A percentile compares a stretch with the other conserved stretches of the same genome.
Evolutionary conservation across 2,329 filamentous ascomycete genomes (phyloP).

Genomic region (Phialophora expanda): DNA sequence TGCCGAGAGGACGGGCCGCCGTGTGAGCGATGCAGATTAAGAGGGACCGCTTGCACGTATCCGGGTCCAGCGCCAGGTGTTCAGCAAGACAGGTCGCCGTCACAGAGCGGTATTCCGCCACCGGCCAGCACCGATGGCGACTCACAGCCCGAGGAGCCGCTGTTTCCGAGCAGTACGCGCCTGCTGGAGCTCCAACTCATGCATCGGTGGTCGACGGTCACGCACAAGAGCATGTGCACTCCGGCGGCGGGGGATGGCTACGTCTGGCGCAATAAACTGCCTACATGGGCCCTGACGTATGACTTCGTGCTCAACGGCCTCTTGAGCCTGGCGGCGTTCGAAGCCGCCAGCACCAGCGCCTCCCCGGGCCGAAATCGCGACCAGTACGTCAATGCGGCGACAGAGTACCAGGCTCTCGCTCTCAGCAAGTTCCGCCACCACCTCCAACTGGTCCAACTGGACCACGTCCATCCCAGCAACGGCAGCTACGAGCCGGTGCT

Average conservation of each 20-base stretch:
- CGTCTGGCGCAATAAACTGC: conserved; percentile 30
- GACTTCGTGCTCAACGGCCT: conserved; percentile 32
- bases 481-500: conserved; percentile 28
- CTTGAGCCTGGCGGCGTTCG: conserved; percentile 33
- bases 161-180: conserved; percentile 4
- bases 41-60: conserved; percentile 25
- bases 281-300: conserved; percentile 25
- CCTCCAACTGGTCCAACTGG: conserved; percentile 11
- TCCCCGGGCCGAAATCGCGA: conserved; percentile 5
- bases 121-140: neutral
- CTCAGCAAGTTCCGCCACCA: conserved; percentile 27
- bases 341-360: conserved; percentile 15
- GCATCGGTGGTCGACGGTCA: conserved; percentile 37
- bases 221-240: conserved; percentile 32
- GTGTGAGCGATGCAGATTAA: conserved; percentile 22
- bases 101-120: neutral
- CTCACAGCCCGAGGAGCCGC: neutral
- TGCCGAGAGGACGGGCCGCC: conserved; percentile 27
- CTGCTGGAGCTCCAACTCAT: conserved; percentile 39
- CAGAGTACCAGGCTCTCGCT: conserved; percentile 28
- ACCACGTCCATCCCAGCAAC: neutral
- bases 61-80: neutral
- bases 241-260: conserved; percentile 26
- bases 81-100: neutral
- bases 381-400: conserved; percentile 28